Percentiles rank a stretch among this genome's conserved stretches.
phyloP scores from a whole-genome alignment of 2,329 filamentous ascomycete species.

The Aureobasidium sp. region DNA sequence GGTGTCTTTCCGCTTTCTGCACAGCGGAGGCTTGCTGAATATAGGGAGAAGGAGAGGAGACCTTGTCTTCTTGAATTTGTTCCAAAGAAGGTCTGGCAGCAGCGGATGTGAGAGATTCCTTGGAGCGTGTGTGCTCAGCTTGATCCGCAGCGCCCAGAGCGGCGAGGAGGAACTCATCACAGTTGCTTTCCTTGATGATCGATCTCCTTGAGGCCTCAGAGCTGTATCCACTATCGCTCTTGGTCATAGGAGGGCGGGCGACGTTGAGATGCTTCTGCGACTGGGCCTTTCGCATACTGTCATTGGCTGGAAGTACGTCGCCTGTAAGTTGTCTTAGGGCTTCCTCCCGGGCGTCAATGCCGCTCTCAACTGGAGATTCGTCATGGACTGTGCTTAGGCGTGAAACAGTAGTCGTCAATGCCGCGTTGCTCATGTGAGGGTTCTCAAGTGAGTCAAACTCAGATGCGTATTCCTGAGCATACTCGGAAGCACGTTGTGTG shows the following conservation, averaged over 20 bases:
- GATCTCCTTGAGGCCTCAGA: slow-evolving; percentile 21
- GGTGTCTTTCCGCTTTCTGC: slow-evolving; percentile 1
- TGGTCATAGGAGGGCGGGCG: slow-evolving; percentile 7
- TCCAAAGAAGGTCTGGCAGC: background rate
- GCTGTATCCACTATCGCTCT: slow-evolving; percentile 27
- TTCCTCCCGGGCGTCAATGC: slow-evolving; percentile 17
- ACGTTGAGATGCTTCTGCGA: background rate
- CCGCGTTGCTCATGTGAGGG: slow-evolving; percentile 15
- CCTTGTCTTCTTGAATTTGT: background rate
- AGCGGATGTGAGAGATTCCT: background rate
- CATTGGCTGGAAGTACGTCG: background rate
- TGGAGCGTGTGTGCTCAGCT: background rate
- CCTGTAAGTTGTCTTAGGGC: slow-evolving; percentile 21
- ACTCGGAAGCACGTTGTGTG: slow-evolving; percentile 2
- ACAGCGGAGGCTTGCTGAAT: background rate
- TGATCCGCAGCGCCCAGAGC: slow-evolving; percentile 1
- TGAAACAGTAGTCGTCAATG: slow-evolving; percentile 16
- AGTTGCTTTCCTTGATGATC: slow-evolving; percentile 13
- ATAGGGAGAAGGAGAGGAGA: background rate
- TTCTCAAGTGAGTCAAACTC: slow-evolving; percentile 17
- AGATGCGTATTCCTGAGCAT: slow-evolving; percentile 19
- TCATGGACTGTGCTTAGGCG: slow-evolving; percentile 22
- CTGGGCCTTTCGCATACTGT: too few relatives aligned
- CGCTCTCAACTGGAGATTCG: slow-evolving; percentile 5
- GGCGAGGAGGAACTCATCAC: slow-evolving; percentile 13